Evolutionary conservation across 148 eudicot species (phyloP).

Genomic region (Nyssa sinensis): DNA sequence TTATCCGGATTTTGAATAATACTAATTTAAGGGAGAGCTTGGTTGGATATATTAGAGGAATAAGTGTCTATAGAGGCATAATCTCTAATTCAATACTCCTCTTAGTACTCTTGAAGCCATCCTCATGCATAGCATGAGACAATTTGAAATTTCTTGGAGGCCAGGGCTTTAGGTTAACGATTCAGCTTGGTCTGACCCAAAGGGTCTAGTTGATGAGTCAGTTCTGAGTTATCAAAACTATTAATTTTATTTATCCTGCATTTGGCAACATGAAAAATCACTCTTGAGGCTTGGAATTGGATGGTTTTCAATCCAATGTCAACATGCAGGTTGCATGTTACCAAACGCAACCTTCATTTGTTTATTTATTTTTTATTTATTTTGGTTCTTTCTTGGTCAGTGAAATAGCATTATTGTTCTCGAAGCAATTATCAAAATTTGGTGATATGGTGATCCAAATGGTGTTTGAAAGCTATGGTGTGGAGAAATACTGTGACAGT

Average conservation of each 20-base stretch:
- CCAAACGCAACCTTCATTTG: not conserved
- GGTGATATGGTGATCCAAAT: slow-evolving; percentile 36
- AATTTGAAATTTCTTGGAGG: too few species aligned
- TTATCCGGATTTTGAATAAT: too few species aligned
- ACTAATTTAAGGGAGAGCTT: not conserved
- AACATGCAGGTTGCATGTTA: too few species aligned
- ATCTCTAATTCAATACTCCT: not conserved
- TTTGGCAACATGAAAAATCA: not conserved
- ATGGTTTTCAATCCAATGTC: not conserved
- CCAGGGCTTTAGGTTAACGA: too few species aligned
- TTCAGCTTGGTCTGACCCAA: too few species aligned
- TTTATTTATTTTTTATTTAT: not conserved
- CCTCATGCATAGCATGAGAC: not conserved
- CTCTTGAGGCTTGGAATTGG: not conserved
- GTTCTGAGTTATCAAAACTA: too few species aligned
- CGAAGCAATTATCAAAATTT: slow-evolving; percentile 32
- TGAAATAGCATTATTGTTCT: slow-evolving; percentile 28
- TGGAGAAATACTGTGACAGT: slow-evolving; percentile 32
- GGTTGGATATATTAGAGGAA: not conserved
- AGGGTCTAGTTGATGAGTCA: too few species aligned
- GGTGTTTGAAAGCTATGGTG: slow-evolving; percentile 48
- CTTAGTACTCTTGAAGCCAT: not conserved
- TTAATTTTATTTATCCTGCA: not conserved
- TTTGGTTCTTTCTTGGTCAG: slow-evolving; percentile 15
- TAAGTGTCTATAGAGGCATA: not conserved